Evolutionary conservation across 2,329 filamentous ascomycete species (phyloP), one percentile per base, ranked within the genome.

Genomic region (Decorospora gaudefroyi): DNA sequence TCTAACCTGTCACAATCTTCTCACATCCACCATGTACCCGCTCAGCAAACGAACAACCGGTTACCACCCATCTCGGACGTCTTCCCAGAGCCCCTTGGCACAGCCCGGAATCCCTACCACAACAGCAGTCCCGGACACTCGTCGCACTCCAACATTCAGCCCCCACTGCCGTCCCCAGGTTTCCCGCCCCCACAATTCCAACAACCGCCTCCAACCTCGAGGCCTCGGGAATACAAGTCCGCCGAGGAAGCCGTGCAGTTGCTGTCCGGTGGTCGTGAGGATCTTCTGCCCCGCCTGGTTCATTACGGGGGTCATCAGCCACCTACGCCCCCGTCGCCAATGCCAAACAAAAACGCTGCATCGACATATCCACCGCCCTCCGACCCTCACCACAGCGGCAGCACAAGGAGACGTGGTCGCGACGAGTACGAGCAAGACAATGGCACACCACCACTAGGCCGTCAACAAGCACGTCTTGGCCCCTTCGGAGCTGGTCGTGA

Each of bases 231-330:
- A 66, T 97, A 95, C 72, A 88, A 90, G 61, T 96, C 92, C 3
- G 93, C 93, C 9, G 93, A 99, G 69, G 93, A 99, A 67, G 93
- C 90, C 2, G 91, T 97, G 48, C 88, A 89, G 45, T 89, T 93
- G 53, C 74, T 99, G 51, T 86, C 91, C 4, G 91, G 90, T 36
- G 93, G 93, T n/a, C 84, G 93, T 44, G 87, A 95, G 44, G 93
- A 99, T 46, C 78, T 97, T 10, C 78, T 96, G 36, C 93, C 93
- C 15, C 93, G 92, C 71, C 83, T 97, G 44, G 89, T 99, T 10
- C 93, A 97, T 72, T 99, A 99, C 69, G 90, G 88, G 26, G 90
- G 90, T 32, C 90, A 95, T 65, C 92, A 96, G 69, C 91, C 92
- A 27, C 91, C 91, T 3, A 96, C 91, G 2, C 91, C 92, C 23